A percentile compares a stretch with the other conserved stretches of the same genome.
Conservation (phyloP, 2,329 filamentous ascomycete genomes). For the Apiospora aurea region DNA sequence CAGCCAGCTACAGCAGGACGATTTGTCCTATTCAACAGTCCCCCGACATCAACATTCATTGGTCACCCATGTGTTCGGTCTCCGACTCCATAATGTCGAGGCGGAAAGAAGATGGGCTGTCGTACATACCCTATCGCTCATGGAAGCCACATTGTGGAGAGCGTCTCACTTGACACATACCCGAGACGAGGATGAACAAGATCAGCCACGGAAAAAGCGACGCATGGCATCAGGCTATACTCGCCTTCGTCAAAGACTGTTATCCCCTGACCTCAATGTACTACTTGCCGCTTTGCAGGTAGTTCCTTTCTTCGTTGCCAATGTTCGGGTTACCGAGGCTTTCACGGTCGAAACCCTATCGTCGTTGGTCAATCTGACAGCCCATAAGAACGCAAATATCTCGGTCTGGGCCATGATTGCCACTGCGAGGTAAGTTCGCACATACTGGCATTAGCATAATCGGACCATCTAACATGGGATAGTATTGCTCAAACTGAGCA, state of each 20-base stretch:
- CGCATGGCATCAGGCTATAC: slow-evolving; percentile 51
- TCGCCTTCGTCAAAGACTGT: slow-evolving; percentile 57
- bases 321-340: slow-evolving; percentile 53
- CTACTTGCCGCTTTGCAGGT: slow-evolving; percentile 63
- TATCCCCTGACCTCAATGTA: slow-evolving; percentile 50
- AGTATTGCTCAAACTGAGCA: slow-evolving; percentile 54
- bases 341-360: slow-evolving; percentile 63
- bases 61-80: slow-evolving; percentile 56
- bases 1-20: slow-evolving; percentile 78
- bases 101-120: slow-evolving; percentile 68
- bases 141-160: slow-evolving; percentile 58
- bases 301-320: slow-evolving; percentile 62
- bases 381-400: slow-evolving; percentile 71
- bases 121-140: slow-evolving; percentile 63
- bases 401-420: slow-evolving; percentile 86
- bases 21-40: slow-evolving; percentile 67
- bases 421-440: slow-evolving; percentile 71
- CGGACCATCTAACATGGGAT: slow-evolving; percentile 13
- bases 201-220: slow-evolving; percentile 61
- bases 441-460: background rate
- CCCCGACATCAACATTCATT: slow-evolving; percentile 53
- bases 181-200: slow-evolving; percentile 37
- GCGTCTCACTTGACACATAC: slow-evolving; percentile 34
- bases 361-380: slow-evolving; percentile 63
- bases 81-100: slow-evolving; percentile 59